Evolutionary conservation across 2,329 filamentous ascomycete species (phyloP).

Genomic region (Thermothelomyces thermophilus): DNA sequence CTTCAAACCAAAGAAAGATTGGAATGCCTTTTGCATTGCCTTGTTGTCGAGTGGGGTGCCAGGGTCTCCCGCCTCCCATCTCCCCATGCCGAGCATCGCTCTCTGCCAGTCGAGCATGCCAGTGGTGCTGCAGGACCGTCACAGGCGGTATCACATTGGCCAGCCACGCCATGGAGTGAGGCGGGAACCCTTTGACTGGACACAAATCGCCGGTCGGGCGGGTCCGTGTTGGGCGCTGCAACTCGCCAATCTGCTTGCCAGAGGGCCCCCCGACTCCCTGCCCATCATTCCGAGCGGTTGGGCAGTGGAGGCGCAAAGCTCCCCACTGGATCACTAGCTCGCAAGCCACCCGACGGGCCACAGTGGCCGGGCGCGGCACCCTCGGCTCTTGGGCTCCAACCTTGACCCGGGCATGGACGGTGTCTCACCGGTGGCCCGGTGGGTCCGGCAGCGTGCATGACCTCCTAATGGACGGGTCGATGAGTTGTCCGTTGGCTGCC

Average conservation of each 20-base stretch:
- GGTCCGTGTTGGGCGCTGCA: slow-evolving; percentile 14
- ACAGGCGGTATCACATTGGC: slow-evolving; percentile 21
- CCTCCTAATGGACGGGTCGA: slow-evolving; percentile 5
- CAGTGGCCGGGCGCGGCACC: slow-evolving; percentile 12
- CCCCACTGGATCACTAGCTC: too few relatives aligned
- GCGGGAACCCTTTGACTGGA: slow-evolving; percentile 20
- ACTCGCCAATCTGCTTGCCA: not conserved
- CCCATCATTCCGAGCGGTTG: slow-evolving; percentile 5
- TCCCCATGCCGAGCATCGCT: too few relatives aligned
- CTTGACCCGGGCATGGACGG: not conserved
- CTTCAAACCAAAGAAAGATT: not conserved
- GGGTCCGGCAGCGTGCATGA: slow-evolving; percentile 13
- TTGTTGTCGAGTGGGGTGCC: slow-evolving; percentile 17
- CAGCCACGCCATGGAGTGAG: slow-evolving; percentile 19
- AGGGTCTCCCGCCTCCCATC: slow-evolving; percentile 10
- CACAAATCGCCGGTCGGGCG: slow-evolving; percentile 14
- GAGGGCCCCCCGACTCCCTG: not conserved
- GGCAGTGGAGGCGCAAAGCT: slow-evolving; percentile 1
- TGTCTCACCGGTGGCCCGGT: slow-evolving; percentile 3
- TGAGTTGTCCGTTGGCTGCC: slow-evolving; percentile 16
- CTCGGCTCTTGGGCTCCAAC: slow-evolving; percentile 19
- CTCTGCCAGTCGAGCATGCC: too few relatives aligned
- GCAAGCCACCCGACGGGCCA: not conserved
- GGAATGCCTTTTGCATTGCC: too few relatives aligned
- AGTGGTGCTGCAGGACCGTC: slow-evolving; percentile 16